phyloP scores from a whole-genome alignment of 2,329 filamentous ascomycete genomes.

The Fusarium sp. region DNA sequence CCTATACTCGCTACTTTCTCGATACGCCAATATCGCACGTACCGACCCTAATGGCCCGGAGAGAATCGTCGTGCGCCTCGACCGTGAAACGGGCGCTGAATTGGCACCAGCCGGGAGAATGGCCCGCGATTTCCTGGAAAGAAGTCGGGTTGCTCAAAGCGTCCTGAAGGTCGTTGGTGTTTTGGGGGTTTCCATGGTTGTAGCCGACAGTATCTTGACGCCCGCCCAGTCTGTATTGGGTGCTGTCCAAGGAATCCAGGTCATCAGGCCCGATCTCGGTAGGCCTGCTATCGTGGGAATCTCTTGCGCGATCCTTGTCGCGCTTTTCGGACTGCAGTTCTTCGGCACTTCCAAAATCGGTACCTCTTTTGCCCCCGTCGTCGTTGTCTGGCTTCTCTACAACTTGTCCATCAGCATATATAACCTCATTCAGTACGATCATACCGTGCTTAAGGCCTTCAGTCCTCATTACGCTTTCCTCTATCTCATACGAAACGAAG shows the following conservation, averaged over 20 bases:
- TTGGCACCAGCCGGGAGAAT: conserved; percentile 62
- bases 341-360: conserved; percentile 72
- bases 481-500: conserved; percentile 69
- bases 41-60: conserved; percentile 64
- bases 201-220: conserved; percentile 73
- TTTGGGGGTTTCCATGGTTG: conserved; percentile 74
- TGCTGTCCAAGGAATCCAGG: conserved; percentile 72
- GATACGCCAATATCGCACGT: conserved; percentile 69
- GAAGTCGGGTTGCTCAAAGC: conserved; percentile 61
- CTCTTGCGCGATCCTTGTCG: conserved; percentile 71
- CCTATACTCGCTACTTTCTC: conserved; percentile 71
- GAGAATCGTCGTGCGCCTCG: conserved; percentile 66
- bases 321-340: conserved; percentile 73
- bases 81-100: conserved; percentile 67
- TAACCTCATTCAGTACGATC: conserved; percentile 64
- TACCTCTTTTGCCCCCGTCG: conserved; percentile 71
- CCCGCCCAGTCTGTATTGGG: conserved; percentile 77
- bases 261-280: conserved; percentile 66
- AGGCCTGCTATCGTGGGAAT: conserved; percentile 70
- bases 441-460: conserved; percentile 67
- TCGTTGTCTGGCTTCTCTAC: conserved; percentile 74
- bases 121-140: conserved; percentile 68
- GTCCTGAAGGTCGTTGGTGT: conserved; percentile 71
- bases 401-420: conserved; percentile 73
- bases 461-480: conserved; percentile 69